These are phyloP conservation scores for Saccharomycopsis olivae DNA, from an alignment of 805 yeast species.

Conservation along the genomic window DNA sequence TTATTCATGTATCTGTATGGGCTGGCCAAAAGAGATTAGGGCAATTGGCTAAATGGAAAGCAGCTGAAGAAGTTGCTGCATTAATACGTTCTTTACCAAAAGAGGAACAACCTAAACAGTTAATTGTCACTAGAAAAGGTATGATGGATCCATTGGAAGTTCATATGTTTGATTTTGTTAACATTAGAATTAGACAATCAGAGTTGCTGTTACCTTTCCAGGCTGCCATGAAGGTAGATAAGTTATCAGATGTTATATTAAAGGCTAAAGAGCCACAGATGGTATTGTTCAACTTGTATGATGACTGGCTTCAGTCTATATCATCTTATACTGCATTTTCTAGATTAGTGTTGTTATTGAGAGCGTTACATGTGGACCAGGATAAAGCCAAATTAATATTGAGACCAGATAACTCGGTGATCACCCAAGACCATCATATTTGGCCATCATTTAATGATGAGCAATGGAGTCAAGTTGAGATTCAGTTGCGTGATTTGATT, in stretches of 20 bases:
- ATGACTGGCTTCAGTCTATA: constrained; percentile 80
- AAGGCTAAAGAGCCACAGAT: constrained; percentile 89
- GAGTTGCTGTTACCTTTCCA: constrained; percentile 86
- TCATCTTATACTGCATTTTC: constrained; percentile 93
- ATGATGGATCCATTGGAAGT: constrained; percentile 92
- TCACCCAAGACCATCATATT: constrained; percentile 67
- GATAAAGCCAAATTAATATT: constrained; percentile 69
- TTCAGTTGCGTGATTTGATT: constrained; percentile 79
- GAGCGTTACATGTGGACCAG: constrained; percentile 70
- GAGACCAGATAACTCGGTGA: constrained; percentile 60
- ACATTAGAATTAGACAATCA: constrained; percentile 77
- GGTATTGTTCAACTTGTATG: constrained; percentile 84
- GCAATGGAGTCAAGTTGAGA: constrained; percentile 87
- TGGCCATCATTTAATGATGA: constrained; percentile 90
- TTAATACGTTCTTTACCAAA: constrained; percentile 77
- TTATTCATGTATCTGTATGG: constrained; percentile 92
- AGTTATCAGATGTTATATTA: constrained; percentile 65
- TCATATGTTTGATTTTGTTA: constrained; percentile 94
- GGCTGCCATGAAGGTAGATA: constrained; percentile 73
- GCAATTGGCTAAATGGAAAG: constrained; percentile 94
- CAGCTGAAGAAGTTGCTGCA: constrained; percentile 96
- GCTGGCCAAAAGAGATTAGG: constrained; percentile 92
- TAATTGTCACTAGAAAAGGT: constrained; percentile 83
- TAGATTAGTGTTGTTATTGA: constrained; percentile 66
- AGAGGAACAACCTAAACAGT: constrained; percentile 91